These are phyloP conservation scores for Rosellinia necatrix DNA, from an alignment of 2,329 filamentous ascomycete genomes.

Conservation along the genomic window DNA sequence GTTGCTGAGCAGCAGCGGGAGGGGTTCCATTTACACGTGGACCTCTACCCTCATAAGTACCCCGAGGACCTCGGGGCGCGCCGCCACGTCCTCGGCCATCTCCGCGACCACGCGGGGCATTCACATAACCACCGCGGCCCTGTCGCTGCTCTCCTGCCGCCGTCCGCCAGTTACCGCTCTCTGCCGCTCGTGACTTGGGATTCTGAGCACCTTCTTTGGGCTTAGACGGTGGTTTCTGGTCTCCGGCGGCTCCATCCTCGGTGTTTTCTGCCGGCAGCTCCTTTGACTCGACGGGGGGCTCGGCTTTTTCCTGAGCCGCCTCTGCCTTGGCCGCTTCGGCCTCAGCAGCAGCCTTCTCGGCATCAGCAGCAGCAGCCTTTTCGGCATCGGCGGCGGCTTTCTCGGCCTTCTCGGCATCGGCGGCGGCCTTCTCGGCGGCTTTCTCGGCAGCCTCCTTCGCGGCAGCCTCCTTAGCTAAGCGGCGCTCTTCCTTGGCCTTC, in stretches of 20 bases:
- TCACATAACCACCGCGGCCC: constrained; percentile 40
- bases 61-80: constrained; percentile 48
- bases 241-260: constrained; percentile 44
- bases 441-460: constrained; percentile 24
- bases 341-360: constrained; percentile 28
- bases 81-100: constrained; percentile 50
- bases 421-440: constrained; percentile 62
- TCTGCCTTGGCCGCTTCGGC: constrained; percentile 42
- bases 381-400: constrained; percentile 56
- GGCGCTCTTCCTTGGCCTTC: constrained; percentile 77
- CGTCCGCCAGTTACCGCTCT: constrained; percentile 65
- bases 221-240: constrained; percentile 53
- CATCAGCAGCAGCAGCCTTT: not conserved
- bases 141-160: constrained; percentile 52
- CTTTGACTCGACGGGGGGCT: constrained; percentile 37
- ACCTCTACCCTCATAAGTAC: constrained; percentile 52
- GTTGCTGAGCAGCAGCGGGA: constrained; percentile 41
- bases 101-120: constrained; percentile 40
- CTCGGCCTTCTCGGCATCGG: constrained; percentile 47
- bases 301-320: constrained; percentile 42
- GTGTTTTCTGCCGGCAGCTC: constrained; percentile 22
- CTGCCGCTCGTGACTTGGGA: constrained; percentile 59
- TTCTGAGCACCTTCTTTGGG: constrained; percentile 51
- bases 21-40: constrained; percentile 54
- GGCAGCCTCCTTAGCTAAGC: constrained; percentile 66